Evolutionary conservation across 176 grass and related monocot species (phyloP).

Genomic region (bread wheat (Triticum aestivum)): IWGSC_CS_RefSeq_v2.1 NC_057802.1:537993542-537994041

Average conservation of each 20-base stretch:
- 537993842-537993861: conserved; percentile 34
- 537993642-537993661: background rate
- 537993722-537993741: conserved; percentile 19
- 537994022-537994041: no score
- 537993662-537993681: conserved; percentile 10
- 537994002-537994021: no score
- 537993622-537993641: background rate
- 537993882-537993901: conserved; percentile 29
- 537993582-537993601: no score
- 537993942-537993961: conserved; percentile 22
- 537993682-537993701: background rate
- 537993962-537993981: no score
- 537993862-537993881: conserved; percentile 12
- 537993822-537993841: conserved; percentile 31
- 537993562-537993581: no score
- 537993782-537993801: background rate
- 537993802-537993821: background rate
- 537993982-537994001: no score
- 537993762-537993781: background rate
- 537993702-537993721: background rate
- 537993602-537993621: no score
- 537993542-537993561: no score
- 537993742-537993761: background rate
- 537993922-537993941: background rate
- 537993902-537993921: background rate